Conservation (phyloP, 495 filamentous ascomycete species). For the Penicillium alfredii region DNA sequence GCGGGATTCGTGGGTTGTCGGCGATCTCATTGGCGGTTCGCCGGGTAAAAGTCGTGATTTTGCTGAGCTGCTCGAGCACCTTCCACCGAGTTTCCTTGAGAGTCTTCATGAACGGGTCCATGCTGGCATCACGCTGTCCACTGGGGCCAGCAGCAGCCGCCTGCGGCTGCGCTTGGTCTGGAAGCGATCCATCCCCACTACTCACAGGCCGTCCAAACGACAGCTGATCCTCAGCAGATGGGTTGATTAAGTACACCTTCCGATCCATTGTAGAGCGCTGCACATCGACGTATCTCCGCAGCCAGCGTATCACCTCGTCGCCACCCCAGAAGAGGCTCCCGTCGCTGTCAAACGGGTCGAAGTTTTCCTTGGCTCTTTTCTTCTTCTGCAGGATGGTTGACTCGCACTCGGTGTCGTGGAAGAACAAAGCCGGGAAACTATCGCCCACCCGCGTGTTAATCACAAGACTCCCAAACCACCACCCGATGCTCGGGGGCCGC, state of each 20-base stretch:
- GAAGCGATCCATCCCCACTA: constrained; percentile 27
- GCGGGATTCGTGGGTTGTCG: constrained; percentile 81
- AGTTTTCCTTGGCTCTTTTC: constrained; percentile 70
- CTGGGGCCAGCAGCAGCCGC: constrained; percentile 26
- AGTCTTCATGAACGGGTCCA: constrained; percentile 93
- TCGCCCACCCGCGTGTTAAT: constrained; percentile 88
- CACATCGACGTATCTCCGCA: constrained; percentile 74
- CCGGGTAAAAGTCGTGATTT: constrained; percentile 91
- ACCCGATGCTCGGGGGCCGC: constrained; percentile 86
- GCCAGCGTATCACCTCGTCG: constrained; percentile 89
- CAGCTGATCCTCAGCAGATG: constrained; percentile 71
- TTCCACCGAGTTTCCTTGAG: constrained; percentile 96
- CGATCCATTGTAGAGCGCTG: constrained; percentile 79
- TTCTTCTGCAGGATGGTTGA: constrained; percentile 92
- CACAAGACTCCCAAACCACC: constrained; percentile 96
- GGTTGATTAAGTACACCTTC: constrained; percentile 87
- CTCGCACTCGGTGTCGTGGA: constrained; percentile 95
- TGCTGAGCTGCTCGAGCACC: constrained; percentile 87
- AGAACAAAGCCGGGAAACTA: constrained; percentile 91
- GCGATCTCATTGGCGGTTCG: constrained; percentile 86
- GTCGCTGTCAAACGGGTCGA: constrained; percentile 82
- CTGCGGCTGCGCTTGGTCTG: constrained; percentile 28
- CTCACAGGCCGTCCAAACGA: constrained; percentile 59
- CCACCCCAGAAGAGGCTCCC: constrained; percentile 95
- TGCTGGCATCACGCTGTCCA: constrained; percentile 58